Base-by-base conservation (phyloP, 192 early-diverging fungal species). In the Coemansia sp. region DNA sequence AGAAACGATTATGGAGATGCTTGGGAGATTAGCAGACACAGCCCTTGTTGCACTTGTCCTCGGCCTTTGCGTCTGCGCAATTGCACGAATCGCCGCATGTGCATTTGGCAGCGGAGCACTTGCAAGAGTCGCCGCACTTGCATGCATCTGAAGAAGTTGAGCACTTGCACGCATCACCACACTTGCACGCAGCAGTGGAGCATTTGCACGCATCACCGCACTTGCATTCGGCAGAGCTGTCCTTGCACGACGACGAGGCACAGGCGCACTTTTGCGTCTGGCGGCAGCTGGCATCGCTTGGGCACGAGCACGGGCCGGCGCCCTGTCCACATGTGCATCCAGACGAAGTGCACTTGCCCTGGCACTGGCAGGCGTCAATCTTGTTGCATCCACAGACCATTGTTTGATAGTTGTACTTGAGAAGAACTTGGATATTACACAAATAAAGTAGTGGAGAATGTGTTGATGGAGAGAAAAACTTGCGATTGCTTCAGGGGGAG, bases 131-230 rank as follows among this genome's bases (percentile, higher is more conserved):
- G 1, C 47, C 50, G 41, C 61, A 62, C 61, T 71, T 67, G 74
- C 68, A 70, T 57, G 29, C 52, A 51, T 27, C 56, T 47, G 41
- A 55, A 69, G 43, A 14, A 3, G 7, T 6, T 19, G 43, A 54
- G 50, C 67, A 63, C 2, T 54, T 55, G 12, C 22, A 59, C 23
- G 50, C 29, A 53, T 69, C 39, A 22, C 12, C 66, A 50, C 70
- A 72, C 49, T 72, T 41, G 65, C 75, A 75, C 19, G 58, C 27
- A 1, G 66, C 65, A 60, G 66, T 65, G 23, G 70, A 38, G 70
- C 76, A 78, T 52, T 56, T 11, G 56, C 66, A 65, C 50, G 51
- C 50, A 2, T 66, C 66, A n/a, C 63, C 63, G 56, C 76, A 78
- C 24, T 59, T 69, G 70, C 76, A 78, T 48, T 17, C 11, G 4